phyloP scores from a whole-genome alignment of 2,329 filamentous ascomycete species.

The Penicillium sp. region DNA sequence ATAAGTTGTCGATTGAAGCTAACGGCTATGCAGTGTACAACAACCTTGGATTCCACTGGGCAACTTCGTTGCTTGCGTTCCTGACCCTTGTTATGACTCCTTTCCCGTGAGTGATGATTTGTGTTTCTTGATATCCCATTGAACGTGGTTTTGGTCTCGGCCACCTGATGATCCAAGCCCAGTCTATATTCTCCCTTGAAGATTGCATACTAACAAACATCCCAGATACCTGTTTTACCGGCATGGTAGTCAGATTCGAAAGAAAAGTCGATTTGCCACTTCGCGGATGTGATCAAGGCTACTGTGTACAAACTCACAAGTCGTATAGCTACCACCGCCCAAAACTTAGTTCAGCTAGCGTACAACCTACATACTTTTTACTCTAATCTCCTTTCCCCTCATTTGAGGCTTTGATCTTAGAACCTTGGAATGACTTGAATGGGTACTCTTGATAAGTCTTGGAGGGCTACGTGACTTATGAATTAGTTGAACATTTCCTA shows the following conservation, averaged over 20 bases:
- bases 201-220: conserved; percentile 1
- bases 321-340: neutral
- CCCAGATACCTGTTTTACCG: conserved; percentile 47
- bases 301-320: conserved; percentile 8
- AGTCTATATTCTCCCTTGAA: neutral
- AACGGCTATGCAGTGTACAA: conserved; percentile 45
- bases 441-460: neutral
- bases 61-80: conserved; percentile 46
- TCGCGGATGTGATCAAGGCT: conserved; percentile 23
- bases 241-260: conserved; percentile 44
- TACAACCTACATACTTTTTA: too few species aligned
- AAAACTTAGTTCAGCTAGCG: too few species aligned
- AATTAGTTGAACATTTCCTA: too few species aligned
- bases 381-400: too few species aligned
- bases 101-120: conserved; percentile 45
- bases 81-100: conserved; percentile 47
- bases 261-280: conserved; percentile 43
- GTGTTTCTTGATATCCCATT: conserved; percentile 3
- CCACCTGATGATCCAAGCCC: neutral
- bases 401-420: too few species aligned
- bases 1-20: conserved; percentile 16
- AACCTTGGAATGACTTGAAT: too few species aligned
- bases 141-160: conserved; percentile 2
- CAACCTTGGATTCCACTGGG: conserved; percentile 49
- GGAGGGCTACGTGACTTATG: too few species aligned